A percentile compares a stretch with the other conserved stretches of the same genome.
Conservation (phyloP, 148 eudicot species). For the Suaeda aralocaspica region DNA sequence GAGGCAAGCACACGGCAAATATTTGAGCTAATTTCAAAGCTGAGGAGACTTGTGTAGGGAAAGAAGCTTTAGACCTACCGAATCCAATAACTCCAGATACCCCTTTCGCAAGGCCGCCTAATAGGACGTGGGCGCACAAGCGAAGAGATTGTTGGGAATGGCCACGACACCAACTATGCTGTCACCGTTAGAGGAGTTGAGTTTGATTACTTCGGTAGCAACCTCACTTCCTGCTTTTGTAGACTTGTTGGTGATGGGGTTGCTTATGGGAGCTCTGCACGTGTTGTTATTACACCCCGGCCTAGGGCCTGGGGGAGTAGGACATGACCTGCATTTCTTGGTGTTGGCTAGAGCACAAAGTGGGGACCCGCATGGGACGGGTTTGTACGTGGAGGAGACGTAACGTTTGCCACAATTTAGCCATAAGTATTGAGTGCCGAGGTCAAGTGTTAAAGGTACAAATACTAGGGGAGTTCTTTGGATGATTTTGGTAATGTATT, state of each 20-base stretch:
- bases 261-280: conserved; percentile 21
- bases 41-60: conserved; percentile 29
- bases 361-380: too few relatives aligned
- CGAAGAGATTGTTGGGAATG: conserved; percentile 28
- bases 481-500: too few relatives aligned
- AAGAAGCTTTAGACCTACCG: conserved; percentile 35
- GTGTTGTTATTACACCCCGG: conserved; percentile 29
- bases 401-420: too few relatives aligned
- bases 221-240: conserved; percentile 21
- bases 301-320: background rate
- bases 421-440: too few relatives aligned
- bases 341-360: too few relatives aligned
- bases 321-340: background rate
- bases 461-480: too few relatives aligned
- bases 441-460: too few relatives aligned
- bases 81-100: conserved; percentile 45
- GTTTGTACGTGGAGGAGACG: too few relatives aligned
- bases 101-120: conserved; percentile 31
- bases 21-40: too few relatives aligned
- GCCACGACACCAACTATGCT: conserved; percentile 28
- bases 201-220: conserved; percentile 24
- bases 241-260: conserved; percentile 17
- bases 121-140: conserved; percentile 25
- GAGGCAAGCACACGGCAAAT: background rate
- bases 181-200: conserved; percentile 38